Conservation (phyloP, 441 rosid species). For the Gossypium lobatum region DNA sequence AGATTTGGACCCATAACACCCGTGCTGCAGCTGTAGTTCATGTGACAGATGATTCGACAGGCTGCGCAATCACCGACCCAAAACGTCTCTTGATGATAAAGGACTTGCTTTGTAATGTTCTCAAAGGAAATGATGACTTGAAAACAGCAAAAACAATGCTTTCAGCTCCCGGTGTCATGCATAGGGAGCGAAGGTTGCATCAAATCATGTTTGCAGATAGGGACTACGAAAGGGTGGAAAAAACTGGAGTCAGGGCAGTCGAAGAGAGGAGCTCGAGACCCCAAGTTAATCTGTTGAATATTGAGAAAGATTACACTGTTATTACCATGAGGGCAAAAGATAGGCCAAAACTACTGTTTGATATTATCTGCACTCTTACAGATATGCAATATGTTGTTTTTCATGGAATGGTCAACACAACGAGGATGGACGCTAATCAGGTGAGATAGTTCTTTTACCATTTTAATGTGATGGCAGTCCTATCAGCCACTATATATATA, state of each 20-base stretch:
- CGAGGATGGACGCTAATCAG: conserved; percentile 81
- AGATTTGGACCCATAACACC: conserved; percentile 83
- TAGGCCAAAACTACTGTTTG: conserved; percentile 89
- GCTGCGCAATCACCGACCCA: conserved; percentile 55
- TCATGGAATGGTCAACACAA: conserved; percentile 81
- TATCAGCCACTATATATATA: neutral
- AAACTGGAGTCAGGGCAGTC: conserved; percentile 26
- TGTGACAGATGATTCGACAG: conserved; percentile 61
- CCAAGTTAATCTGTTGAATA: conserved; percentile 54
- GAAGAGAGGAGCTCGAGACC: conserved; percentile 47
- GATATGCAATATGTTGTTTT: conserved; percentile 93
- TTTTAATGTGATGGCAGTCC: neutral
- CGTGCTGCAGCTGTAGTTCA: conserved; percentile 90
- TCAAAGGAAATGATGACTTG: conserved; percentile 52
- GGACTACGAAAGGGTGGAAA: conserved; percentile 66
- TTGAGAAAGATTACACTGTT: conserved; percentile 79
- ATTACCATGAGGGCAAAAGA: conserved; percentile 82
- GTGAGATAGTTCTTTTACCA: conserved; percentile 24
- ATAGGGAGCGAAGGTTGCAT: conserved; percentile 83
- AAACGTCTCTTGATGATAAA: conserved; percentile 53
- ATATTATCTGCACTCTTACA: conserved; percentile 79
- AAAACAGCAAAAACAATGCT: conserved; percentile 60
- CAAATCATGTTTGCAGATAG: conserved; percentile 57
- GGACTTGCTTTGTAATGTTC: conserved; percentile 63
- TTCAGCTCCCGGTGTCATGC: conserved; percentile 60